A percentile compares a stretch with the other conserved stretches of the same genome.
Conservation (phyloP, 2,329 filamentous ascomycete genomes). For the Cladosporium oxysporum region DNA sequence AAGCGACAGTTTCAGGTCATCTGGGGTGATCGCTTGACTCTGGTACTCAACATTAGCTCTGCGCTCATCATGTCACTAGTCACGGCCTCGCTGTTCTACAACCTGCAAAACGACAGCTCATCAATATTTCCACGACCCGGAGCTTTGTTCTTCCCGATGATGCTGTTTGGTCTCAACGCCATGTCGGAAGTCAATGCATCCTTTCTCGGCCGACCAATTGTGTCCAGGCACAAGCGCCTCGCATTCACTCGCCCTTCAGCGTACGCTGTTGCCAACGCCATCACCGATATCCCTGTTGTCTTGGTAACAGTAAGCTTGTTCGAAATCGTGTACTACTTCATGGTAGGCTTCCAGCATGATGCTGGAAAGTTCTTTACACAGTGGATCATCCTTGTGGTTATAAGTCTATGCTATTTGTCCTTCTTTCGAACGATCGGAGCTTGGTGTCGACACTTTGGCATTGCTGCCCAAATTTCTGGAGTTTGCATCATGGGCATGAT, state of each 20-base stretch:
- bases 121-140: constrained; percentile 67
- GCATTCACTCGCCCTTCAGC: constrained; percentile 49
- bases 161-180: constrained; percentile 63
- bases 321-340: constrained; percentile 62
- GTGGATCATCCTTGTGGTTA: constrained; percentile 55
- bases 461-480: constrained; percentile 35
- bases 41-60: constrained; percentile 62
- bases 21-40: constrained; percentile 64
- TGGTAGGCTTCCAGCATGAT: constrained; percentile 57
- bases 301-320: constrained; percentile 62
- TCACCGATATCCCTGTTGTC: constrained; percentile 55
- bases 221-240: constrained; percentile 48
- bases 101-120: constrained; percentile 57
- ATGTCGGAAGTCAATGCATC: constrained; percentile 66
- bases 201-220: constrained; percentile 51
- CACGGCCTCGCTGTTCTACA: constrained; percentile 68
- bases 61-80: constrained; percentile 63
- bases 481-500: constrained; percentile 28
- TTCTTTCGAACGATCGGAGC: constrained; percentile 46
- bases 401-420: constrained; percentile 47
- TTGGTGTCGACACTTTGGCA: constrained; percentile 33
- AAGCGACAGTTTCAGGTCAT: constrained; percentile 66
- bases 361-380: constrained; percentile 64
- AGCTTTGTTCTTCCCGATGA: constrained; percentile 63
- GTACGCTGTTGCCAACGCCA: constrained; percentile 56